phyloP scores from a whole-genome alignment of 179 eudicot species.

The Heliamphora pulchella region DNA sequence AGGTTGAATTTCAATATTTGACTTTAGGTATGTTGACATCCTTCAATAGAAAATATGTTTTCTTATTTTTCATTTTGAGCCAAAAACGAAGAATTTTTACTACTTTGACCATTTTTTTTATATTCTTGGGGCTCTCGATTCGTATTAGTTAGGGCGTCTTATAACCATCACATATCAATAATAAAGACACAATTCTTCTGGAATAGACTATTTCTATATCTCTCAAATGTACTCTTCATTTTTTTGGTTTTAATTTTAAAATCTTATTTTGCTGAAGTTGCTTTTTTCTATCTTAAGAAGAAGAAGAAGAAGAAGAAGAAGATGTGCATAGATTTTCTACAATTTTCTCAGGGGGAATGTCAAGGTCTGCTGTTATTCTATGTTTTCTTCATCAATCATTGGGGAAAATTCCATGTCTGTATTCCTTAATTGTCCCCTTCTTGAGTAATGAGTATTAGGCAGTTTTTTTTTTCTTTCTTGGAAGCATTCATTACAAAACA shows the following conservation, averaged over 20 bases:
- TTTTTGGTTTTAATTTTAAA: neutral
- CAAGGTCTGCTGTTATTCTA: constrained; percentile 3
- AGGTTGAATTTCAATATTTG: neutral
- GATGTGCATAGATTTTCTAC: no score
- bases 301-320: no score
- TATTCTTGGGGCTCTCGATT: neutral
- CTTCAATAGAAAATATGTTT: no score
- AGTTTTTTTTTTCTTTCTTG: neutral
- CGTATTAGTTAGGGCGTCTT: neutral
- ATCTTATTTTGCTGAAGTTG: no score
- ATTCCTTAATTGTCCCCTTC: neutral
- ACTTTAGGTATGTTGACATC: neutral
- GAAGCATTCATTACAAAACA: neutral
- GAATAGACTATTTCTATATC: neutral
- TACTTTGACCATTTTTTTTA: neutral
- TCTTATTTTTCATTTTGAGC: neutral
- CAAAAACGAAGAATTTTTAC: neutral
- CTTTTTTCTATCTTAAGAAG: no score
- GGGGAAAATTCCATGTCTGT: constrained; percentile 11
- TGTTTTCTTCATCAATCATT: constrained; percentile 19
- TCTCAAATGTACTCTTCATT: no score
- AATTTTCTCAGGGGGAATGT: neutral
- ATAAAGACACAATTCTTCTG: no score
- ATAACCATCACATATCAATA: neutral
- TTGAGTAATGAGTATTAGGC: neutral